A percentile compares a stretch with the other conserved stretches of the same genome.
Conservation (phyloP, 805 yeast species). For the Wickerhamomyces rabaulensis region DNA sequence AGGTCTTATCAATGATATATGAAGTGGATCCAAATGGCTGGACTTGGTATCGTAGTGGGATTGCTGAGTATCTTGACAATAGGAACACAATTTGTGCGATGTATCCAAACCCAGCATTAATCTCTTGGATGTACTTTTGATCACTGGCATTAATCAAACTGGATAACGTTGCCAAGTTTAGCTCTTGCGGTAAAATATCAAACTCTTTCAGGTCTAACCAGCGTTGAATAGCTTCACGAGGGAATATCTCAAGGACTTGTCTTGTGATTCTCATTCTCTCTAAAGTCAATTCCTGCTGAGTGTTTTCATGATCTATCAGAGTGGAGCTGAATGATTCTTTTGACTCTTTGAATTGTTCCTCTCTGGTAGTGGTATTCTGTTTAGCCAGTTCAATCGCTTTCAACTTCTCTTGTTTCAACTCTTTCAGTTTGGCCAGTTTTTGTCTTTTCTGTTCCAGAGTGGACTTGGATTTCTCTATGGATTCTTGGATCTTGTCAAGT, state of each 20-base stretch:
- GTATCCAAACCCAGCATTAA: conserved; percentile 31
- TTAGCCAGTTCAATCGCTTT: conserved; percentile 3
- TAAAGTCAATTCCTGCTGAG: conserved; percentile 12
- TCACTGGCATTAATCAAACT: conserved; percentile 12
- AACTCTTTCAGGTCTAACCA: conserved; percentile 19
- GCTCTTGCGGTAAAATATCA: conserved; percentile 22
- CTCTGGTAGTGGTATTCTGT: not conserved
- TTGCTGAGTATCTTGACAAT: conserved; percentile 28
- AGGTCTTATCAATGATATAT: conserved; percentile 33
- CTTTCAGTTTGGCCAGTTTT: conserved; percentile 10
- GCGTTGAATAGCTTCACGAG: conserved; percentile 20
- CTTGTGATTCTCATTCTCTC: conserved; percentile 20
- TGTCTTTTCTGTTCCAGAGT: not conserved
- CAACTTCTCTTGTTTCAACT: conserved; percentile 6
- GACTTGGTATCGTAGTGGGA: conserved; percentile 35
- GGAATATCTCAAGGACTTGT: conserved; percentile 26
- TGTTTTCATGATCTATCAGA: conserved; percentile 10
- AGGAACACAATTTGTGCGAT: conserved; percentile 27
- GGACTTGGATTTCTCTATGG: conserved; percentile 5
- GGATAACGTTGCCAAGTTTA: conserved; percentile 11
- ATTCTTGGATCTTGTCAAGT: conserved; percentile 3
- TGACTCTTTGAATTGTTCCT: not conserved
- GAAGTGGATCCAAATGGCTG: conserved; percentile 35
- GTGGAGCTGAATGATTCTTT: conserved; percentile 14
- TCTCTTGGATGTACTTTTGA: conserved; percentile 16